Percentiles rank a stretch among this genome's conserved stretches.
These are phyloP conservation scores for Vicia faba DNA, from an alignment of 306 rosid species.

Conservation along the genomic window DNA sequence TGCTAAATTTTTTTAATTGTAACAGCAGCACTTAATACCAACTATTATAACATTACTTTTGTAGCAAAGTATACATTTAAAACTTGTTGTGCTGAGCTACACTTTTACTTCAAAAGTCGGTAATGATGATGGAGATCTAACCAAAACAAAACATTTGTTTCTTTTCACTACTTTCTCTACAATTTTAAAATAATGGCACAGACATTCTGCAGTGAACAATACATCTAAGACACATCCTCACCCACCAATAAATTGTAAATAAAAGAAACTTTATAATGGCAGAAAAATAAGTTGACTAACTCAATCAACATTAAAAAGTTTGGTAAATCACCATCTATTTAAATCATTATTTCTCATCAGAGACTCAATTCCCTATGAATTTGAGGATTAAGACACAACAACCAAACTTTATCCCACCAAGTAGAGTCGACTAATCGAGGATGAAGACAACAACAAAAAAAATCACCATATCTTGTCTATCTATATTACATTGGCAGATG, in stretches of 20 bases:
- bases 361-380: constrained; percentile 3
- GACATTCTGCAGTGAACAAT: constrained; percentile 36
- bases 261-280: constrained; percentile 39
- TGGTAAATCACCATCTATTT: constrained; percentile 38
- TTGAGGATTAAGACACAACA: not conserved
- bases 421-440: too few relatives aligned
- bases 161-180: constrained; percentile 30
- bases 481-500: constrained; percentile 34
- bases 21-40: not conserved
- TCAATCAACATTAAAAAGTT: constrained; percentile 45
- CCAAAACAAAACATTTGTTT: constrained; percentile 5
- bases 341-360: constrained; percentile 2
- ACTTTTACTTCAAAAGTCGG: constrained; percentile 41
- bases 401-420: too few relatives aligned
- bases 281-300: constrained; percentile 43
- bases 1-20: not conserved
- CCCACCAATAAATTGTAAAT: constrained; percentile 37
- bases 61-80: not conserved
- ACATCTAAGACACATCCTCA: constrained; percentile 32
- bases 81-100: constrained; percentile 26
- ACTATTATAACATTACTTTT: not conserved
- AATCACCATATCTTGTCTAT: not conserved
- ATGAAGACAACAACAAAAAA: not conserved
- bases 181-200: constrained; percentile 37
- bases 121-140: constrained; percentile 41